Evolutionary conservation across 1,139 yeast species (phyloP).

Genomic region (Wickerhamomyces sp.): DNA sequence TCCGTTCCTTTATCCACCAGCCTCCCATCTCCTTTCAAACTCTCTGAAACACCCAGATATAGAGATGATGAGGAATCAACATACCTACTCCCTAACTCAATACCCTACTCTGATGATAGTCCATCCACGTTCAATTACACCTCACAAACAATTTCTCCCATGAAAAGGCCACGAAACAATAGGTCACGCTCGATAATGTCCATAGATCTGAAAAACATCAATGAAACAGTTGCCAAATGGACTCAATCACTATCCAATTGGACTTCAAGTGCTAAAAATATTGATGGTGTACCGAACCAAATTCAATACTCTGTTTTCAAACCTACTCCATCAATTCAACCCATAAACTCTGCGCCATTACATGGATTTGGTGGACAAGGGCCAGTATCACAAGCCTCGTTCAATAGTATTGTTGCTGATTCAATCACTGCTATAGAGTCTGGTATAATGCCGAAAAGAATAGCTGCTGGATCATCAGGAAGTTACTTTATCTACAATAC

Average conservation of each 20-base stretch:
- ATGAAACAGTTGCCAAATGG: conserved; percentile 20
- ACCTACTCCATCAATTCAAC: conserved; percentile 29
- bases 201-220: conserved; percentile 15
- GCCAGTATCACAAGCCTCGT: conserved; percentile 29
- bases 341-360: conserved; percentile 23
- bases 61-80: conserved; percentile 3
- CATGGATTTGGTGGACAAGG: conserved; percentile 29
- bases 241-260: conserved; percentile 17
- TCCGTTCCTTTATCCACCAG: conserved; percentile 7
- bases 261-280: conserved; percentile 12
- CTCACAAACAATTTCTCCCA: background rate
- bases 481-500: conserved; percentile 53
- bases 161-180: conserved; percentile 2
- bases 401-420: conserved; percentile 33
- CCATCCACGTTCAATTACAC: background rate
- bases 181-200: conserved; percentile 18
- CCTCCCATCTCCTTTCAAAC: conserved; percentile 3
- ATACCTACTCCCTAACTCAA: conserved; percentile 1
- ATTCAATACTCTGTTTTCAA: conserved; percentile 52
- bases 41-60: background rate
- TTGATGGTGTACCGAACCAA: conserved; percentile 24
- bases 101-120: background rate
- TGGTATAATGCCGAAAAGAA: conserved; percentile 44
- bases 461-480: conserved; percentile 66
- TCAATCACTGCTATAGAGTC: conserved; percentile 39